Conservation (phyloP, 2,329 filamentous ascomycete genomes). For the Pyrenophora seminiperda region DNA sequence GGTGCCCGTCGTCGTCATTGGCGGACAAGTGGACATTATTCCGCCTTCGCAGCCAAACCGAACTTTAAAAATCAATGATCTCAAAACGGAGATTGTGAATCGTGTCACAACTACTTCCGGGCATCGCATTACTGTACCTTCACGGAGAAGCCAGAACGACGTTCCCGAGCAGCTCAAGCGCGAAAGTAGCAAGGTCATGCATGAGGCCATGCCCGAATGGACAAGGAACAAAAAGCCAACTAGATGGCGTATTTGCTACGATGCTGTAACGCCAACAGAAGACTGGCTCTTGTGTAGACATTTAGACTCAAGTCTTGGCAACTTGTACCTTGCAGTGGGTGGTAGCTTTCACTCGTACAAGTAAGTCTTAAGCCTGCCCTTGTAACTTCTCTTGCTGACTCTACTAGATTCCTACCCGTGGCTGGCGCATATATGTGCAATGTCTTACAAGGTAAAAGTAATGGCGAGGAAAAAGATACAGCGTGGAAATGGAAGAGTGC, state of each 20-base stretch:
- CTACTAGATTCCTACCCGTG: constrained; percentile 59
- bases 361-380: constrained; percentile 2
- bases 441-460: constrained; percentile 41
- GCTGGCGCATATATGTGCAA: constrained; percentile 65
- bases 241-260: constrained; percentile 61
- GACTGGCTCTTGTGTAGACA: constrained; percentile 64
- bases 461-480: constrained; percentile 45
- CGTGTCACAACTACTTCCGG: constrained; percentile 55
- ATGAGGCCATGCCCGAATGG: constrained; percentile 41
- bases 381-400: not conserved
- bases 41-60: constrained; percentile 55
- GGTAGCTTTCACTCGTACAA: constrained; percentile 69
- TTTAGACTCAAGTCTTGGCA: constrained; percentile 55
- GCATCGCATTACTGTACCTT: constrained; percentile 60
- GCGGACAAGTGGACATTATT: constrained; percentile 54
- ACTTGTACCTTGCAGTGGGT: constrained; percentile 65
- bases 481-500: constrained; percentile 46
- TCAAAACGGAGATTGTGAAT: constrained; percentile 62
- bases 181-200: constrained; percentile 45
- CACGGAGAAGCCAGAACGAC: constrained; percentile 52
- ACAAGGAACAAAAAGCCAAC: constrained; percentile 41
- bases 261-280: constrained; percentile 65
- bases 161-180: constrained; percentile 51
- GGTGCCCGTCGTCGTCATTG: constrained; percentile 61
- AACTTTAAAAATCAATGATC: constrained; percentile 66